phyloP scores from a whole-genome alignment of 305 asterid species.

The Fraxinus velutina region DNA sequence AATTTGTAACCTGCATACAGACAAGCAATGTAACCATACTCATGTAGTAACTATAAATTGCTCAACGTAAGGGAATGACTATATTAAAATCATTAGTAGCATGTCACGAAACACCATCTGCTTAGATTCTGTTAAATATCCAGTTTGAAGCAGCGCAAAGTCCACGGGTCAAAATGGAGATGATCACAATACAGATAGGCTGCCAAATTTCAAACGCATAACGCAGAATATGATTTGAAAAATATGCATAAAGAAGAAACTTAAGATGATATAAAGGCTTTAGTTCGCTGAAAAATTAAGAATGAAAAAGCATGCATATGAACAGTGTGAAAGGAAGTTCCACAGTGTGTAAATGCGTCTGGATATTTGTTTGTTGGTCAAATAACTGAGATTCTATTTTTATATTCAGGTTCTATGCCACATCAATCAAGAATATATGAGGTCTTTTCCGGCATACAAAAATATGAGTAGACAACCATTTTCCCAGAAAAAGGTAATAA shows the following conservation, averaged over 20 bases:
- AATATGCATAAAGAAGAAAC: neutral
- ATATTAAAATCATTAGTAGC: neutral
- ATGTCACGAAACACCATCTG: neutral
- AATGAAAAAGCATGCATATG: neutral
- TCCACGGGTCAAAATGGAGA: neutral
- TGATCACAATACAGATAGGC: neutral
- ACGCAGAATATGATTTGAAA: neutral
- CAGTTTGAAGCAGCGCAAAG: neutral
- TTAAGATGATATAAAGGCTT: neutral
- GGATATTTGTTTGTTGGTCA: neutral
- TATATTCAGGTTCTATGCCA: neutral
- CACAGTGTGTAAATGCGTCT: neutral
- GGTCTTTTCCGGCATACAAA: neutral
- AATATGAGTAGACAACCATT: neutral
- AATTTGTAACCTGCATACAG: slow-evolving; percentile 71
- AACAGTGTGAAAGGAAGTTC: neutral
- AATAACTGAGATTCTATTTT: neutral
- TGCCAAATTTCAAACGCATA: neutral
- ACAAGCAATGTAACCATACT: slow-evolving; percentile 15
- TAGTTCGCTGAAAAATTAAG: neutral
- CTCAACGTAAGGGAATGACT: slow-evolving; percentile 2
- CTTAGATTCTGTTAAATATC: neutral
- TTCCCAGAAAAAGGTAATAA: neutral
- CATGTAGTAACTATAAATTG: slow-evolving; percentile 18
- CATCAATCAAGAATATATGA: neutral